These are phyloP conservation scores for Fusarium humuli DNA, from an alignment of 2,329 filamentous ascomycete genomes.

Conservation along the genomic window DNA sequence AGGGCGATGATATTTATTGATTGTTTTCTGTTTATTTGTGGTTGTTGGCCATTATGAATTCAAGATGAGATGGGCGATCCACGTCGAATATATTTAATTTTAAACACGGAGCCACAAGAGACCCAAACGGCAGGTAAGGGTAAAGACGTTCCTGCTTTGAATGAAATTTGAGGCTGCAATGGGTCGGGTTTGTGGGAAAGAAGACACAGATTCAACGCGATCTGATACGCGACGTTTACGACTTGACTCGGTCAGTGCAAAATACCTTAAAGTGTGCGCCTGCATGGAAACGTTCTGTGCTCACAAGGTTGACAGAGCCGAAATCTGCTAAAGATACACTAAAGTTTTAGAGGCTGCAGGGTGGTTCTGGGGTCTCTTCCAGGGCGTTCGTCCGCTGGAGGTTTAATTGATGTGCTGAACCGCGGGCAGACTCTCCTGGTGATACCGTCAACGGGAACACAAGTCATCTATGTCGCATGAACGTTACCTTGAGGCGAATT, in stretches of 20 bases:
- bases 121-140: background rate
- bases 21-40: slow-evolving; percentile 35
- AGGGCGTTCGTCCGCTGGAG: slow-evolving; percentile 27
- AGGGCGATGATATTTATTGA: slow-evolving; percentile 23
- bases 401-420: slow-evolving; percentile 5
- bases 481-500: background rate
- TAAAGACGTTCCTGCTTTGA: background rate
- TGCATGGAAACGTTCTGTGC: slow-evolving; percentile 9
- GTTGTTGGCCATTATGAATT: background rate
- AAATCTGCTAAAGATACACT: slow-evolving; percentile 34
- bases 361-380: slow-evolving; percentile 6
- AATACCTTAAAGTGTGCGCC: slow-evolving; percentile 25
- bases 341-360: slow-evolving; percentile 34
- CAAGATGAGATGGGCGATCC: background rate
- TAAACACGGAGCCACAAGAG: background rate
- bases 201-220: slow-evolving; percentile 21
- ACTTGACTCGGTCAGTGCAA: slow-evolving; percentile 22
- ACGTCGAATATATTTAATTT: background rate
- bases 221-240: slow-evolving; percentile 35
- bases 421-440: background rate
- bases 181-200: slow-evolving; percentile 17
- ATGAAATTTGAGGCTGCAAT: slow-evolving; percentile 13
- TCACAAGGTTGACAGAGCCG: slow-evolving; percentile 2
- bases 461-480: slow-evolving; percentile 18
- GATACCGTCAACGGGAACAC: background rate